These are phyloP conservation scores for Phytopythium litorale DNA, from an alignment of 352 stramenopile species.

Conservation along the genomic window DNA sequence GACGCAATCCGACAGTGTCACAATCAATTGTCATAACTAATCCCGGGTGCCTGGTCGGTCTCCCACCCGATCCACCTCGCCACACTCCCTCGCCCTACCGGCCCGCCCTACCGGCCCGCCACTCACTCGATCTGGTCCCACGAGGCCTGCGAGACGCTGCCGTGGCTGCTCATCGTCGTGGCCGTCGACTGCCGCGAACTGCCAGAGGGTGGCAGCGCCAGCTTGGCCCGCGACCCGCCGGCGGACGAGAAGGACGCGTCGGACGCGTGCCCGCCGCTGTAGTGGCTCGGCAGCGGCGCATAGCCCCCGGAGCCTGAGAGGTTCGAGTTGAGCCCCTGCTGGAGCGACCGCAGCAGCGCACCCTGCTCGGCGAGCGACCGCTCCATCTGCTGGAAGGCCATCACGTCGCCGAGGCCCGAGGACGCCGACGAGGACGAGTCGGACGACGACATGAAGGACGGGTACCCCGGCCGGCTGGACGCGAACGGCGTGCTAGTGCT, in stretches of 20 bases:
- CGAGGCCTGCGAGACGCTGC: neutral
- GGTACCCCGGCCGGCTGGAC: slow-evolving; percentile 18
- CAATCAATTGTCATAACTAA: neutral
- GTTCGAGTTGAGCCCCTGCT: slow-evolving; percentile 7
- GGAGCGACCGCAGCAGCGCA: slow-evolving; percentile 45
- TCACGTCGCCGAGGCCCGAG: slow-evolving; percentile 15
- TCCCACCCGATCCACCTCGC: neutral
- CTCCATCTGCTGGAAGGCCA: slow-evolving; percentile 34
- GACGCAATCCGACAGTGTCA: too few relatives aligned
- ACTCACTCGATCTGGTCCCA: slow-evolving; percentile 5
- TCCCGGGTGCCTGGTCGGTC: neutral
- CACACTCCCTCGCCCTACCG: neutral
- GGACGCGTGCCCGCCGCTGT: neutral
- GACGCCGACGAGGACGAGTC: slow-evolving; percentile 34
- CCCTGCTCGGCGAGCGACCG: slow-evolving; percentile 63
- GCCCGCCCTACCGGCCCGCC: too few relatives aligned
- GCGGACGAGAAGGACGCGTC: neutral
- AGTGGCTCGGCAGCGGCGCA: too few relatives aligned
- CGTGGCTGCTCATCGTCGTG: slow-evolving; percentile 3
- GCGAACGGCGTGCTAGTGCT: slow-evolving; percentile 3
- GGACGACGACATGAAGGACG: slow-evolving; percentile 18
- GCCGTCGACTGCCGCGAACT: neutral
- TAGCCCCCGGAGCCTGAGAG: neutral
- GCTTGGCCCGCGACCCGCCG: neutral
- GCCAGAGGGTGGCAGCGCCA: neutral